phyloP scores from a whole-genome alignment of 208 protist genomes.

The Acanthamoeba divionensis region DNA sequence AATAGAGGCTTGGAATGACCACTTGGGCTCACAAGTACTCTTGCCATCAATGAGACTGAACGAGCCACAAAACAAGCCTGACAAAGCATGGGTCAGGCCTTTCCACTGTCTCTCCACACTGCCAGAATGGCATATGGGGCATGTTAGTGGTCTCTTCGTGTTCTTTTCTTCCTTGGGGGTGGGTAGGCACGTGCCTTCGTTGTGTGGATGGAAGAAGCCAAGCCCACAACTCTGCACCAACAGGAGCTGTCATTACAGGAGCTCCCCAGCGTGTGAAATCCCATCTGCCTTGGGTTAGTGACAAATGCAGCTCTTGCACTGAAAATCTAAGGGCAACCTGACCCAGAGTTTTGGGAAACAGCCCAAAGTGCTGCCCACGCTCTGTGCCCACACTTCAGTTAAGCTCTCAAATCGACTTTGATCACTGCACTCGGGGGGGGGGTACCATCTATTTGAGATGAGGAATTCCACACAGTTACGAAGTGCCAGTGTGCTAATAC shows the following conservation, averaged over 20 bases:
- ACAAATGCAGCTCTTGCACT: constrained; percentile 45
- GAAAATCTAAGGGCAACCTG: neutral
- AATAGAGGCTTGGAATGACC: neutral
- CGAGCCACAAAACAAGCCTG: constrained; percentile 66
- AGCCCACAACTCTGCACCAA: constrained; percentile 71
- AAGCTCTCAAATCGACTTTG: neutral
- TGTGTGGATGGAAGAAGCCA: constrained; percentile 47
- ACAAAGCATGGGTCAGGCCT: constrained; percentile 66
- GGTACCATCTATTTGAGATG: neutral
- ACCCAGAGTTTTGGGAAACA: constrained; percentile 50
- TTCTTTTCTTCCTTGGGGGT: neutral
- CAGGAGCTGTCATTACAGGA: constrained; percentile 66
- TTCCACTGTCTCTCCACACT: constrained; percentile 69
- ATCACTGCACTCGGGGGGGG: neutral
- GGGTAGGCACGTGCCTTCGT: neutral
- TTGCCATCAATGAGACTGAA: constrained; percentile 59
- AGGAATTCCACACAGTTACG: neutral
- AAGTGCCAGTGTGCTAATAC: constrained; percentile 42
- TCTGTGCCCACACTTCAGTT: neutral
- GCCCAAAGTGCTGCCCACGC: constrained; percentile 10
- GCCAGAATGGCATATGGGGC: neutral
- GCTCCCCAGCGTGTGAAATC: constrained; percentile 68
- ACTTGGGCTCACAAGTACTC: constrained; percentile 57
- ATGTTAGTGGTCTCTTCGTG: neutral
- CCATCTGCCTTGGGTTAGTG: constrained; percentile 70